Evolutionary conservation across 257 asterid genomes (phyloP), one percentile per base, ranked within the genome.

Genomic region (Anisodus tanguticus): DNA sequence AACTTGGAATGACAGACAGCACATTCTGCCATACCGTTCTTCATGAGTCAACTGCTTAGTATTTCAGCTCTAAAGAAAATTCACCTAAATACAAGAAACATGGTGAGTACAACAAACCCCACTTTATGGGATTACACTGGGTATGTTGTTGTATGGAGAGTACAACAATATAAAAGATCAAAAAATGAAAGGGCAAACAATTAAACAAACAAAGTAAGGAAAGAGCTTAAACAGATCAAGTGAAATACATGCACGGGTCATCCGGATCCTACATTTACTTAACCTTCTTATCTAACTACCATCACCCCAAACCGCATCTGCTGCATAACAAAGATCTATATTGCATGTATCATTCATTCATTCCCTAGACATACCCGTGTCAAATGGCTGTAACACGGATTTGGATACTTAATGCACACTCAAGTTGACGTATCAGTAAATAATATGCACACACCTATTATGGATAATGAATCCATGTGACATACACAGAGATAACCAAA

Each of bases 1-100:
- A 93, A 84, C 89, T 90, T 91, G 91, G 97, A 91, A 90, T 93
- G 97, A 90, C 97, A 93, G 93, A 91, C 94, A 82, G 94, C 92
- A 85, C 97, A 93, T 90, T 93, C 95, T 89, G 90, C 89, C 95
- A 91, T 93, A 91, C 97, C 97, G 90, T 85, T 89, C 86, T 87
- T 88, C 93, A 89, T 90, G 84, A 59, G 85, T 51, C 80, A 51
- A 76, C 63, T 49, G 62, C 47, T 51, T 49, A 76, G 43, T 49
- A 26, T 51, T 76, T 76, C 81, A 76, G 81, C 59, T 49, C 59
- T 19, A 74, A n/a, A 74, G 60, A 74, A 68, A 49, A 47, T 15
- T 51, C 62, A 76, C 45, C 81, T 76, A 76, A 51, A 76, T 76
- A 22, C 22, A 22, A 74, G 43, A 47, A 49, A 49, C 45, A 12